These are phyloP conservation scores for Fraxinus xanthoxyloides DNA, from an alignment of 305 asterid genomes.

Conservation along the genomic window DNA sequence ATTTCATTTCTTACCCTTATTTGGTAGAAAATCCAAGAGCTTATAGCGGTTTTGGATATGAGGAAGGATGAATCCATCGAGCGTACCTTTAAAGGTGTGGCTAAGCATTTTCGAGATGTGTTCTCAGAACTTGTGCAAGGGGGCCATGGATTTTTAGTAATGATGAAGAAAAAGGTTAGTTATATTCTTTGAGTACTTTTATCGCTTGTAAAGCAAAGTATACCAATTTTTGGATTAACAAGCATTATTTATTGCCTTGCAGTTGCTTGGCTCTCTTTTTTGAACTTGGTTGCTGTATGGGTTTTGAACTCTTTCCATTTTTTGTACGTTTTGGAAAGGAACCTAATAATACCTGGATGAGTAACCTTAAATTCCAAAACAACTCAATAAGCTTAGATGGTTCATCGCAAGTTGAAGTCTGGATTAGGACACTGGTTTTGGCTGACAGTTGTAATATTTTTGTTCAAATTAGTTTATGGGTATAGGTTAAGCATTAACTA, in stretches of 20 bases:
- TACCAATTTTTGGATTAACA: background rate
- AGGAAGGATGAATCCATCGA: constrained; percentile 99
- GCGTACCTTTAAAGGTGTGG: constrained; percentile 98
- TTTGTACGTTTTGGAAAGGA: background rate
- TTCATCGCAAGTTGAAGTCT: background rate
- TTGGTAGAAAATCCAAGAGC: constrained; percentile 94
- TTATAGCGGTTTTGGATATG: constrained; percentile 89
- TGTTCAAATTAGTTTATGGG: background rate
- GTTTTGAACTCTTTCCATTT: background rate
- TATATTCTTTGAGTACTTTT: constrained; percentile 19
- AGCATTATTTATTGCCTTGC: constrained; percentile 8
- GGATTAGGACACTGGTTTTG: background rate
- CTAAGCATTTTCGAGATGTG: constrained; percentile 95
- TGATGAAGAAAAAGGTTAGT: constrained; percentile 97
- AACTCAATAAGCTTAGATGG: background rate
- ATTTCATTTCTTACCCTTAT: constrained; percentile 24
- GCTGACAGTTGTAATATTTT: background rate
- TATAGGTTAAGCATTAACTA: background rate
- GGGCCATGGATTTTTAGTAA: constrained; percentile 89
- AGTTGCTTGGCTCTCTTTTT: constrained; percentile 14
- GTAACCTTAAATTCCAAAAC: background rate
- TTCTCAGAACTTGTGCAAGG: constrained; percentile 99
- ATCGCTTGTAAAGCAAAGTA: background rate
- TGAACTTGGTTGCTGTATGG: constrained; percentile 17
- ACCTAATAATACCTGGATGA: background rate